phyloP scores from a whole-genome alignment of 2,329 filamentous ascomycete genomes.

The Beauveria sp. region DNA sequence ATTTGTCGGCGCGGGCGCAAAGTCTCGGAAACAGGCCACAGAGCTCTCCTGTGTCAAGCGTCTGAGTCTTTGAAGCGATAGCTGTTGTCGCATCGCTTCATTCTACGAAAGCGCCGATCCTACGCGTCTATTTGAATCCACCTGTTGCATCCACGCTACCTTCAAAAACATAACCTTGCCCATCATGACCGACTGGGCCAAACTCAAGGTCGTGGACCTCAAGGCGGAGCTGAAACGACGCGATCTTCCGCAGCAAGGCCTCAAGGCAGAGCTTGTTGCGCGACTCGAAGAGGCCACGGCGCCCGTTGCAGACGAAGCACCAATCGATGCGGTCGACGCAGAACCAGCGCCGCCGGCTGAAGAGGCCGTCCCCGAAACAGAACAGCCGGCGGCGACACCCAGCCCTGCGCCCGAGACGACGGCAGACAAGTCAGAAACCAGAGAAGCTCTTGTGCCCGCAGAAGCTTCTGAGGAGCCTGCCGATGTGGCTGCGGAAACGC shows the following conservation, averaged over 20 bases:
- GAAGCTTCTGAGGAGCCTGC: neutral
- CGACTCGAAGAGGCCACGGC: constrained; percentile 39
- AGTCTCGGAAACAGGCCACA: neutral
- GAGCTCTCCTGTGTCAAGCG: neutral
- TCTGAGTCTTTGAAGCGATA: neutral
- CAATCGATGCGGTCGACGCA: constrained; percentile 15
- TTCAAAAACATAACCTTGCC: neutral
- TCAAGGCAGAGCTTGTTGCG: constrained; percentile 65
- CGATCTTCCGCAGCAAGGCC: constrained; percentile 59
- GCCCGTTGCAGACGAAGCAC: constrained; percentile 9
- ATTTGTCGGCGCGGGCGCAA: neutral
- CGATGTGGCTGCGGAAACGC: neutral
- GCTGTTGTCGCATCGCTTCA: neutral
- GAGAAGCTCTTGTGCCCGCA: neutral
- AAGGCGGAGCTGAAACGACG: constrained; percentile 67
- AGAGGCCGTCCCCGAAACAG: constrained; percentile 10
- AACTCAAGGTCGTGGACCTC: constrained; percentile 66
- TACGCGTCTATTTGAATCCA: neutral
- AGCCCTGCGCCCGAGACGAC: constrained; percentile 9
- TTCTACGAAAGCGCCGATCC: too few relatives aligned
- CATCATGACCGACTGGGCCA: constrained; percentile 45
- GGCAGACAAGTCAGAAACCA: neutral
- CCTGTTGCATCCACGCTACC: neutral
- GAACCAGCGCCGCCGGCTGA: constrained; percentile 6
- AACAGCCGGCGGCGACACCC: neutral